Base-by-base conservation (phyloP, 2,329 filamentous ascomycete genomes). In the Cercospora janseana region DNA sequence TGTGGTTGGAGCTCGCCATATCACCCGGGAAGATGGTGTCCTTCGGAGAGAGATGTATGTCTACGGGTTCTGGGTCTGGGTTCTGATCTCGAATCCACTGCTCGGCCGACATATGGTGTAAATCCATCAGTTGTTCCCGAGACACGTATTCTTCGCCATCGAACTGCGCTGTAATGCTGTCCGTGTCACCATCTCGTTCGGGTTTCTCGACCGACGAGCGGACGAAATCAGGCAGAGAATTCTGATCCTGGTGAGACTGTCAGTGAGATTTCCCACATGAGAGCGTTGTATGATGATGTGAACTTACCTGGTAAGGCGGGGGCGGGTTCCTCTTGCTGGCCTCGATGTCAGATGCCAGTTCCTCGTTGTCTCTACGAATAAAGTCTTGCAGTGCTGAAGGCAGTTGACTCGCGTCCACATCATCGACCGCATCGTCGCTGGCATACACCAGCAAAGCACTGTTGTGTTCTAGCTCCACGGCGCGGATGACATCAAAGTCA, bases 381-480 rank as follows among this genome's bases (percentile, higher is more conserved):
- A 52, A 35, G 6, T 52, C 49, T 7, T 18, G 29, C 24, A 46
- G 44, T 24, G 44, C 20, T 6, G 32, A 13, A 20, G 44, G 31
- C 28, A 46, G 44, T 24, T 35, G 21, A 38, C 31, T 46, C 4
- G 24, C 24, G 3, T 46, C 44, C 5, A 46, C 16, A 21, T 46
- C 24, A 12, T 59, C 55, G n/a, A 59, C 49, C 16, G 65, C 65
- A 13, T 62, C 61, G 3, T 78, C 74, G 58, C 74, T 80, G 15
- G 80, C 81, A 61, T 84, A 85, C 2, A 85, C 75, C 7, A 85
- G 72, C 1, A 85, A 64, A 2, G 75, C 78, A 6, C 71, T 74
- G 24, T 67, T 71, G 45, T 74, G 72, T 56, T 83, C 79, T 27
- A 46, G 77, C 76, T 56, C 79, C 70, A 57, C 74, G 67, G 44